A percentile compares a stretch with the other conserved stretches of the same genome.
These are phyloP conservation scores for Syncephalastrum racemosum DNA, from an alignment of 371 early-diverging fungal species.

Conservation along the genomic window DNA sequence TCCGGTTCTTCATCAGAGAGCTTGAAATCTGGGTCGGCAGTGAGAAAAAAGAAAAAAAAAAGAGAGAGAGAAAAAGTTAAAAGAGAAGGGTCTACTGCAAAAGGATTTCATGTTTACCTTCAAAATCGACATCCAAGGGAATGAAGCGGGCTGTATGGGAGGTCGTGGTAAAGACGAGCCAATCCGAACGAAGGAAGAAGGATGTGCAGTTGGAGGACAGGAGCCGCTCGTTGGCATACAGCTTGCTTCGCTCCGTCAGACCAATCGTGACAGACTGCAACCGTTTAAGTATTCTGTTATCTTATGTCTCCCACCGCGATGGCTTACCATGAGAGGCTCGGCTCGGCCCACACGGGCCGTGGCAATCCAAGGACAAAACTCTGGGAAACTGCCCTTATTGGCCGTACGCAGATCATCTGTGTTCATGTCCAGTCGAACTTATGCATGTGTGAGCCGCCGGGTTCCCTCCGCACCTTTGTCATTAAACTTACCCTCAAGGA, in stretches of 20 bases:
- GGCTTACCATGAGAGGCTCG: conserved; percentile 34
- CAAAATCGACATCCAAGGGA: conserved; percentile 38
- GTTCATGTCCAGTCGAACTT: conserved; percentile 1
- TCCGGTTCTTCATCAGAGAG: conserved; percentile 50
- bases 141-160: conserved; percentile 83
- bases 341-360: conserved; percentile 48
- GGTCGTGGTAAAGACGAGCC: conserved; percentile 83
- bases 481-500: conserved; percentile 37
- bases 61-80: conserved; percentile 7
- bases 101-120: conserved; percentile 14
- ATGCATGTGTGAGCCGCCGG: background rate
- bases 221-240: conserved; percentile 71
- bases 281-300: background rate
- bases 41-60: conserved; percentile 12
- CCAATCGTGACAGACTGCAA: conserved; percentile 60
- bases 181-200: conserved; percentile 80
- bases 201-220: conserved; percentile 83
- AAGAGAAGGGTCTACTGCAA: background rate
- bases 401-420: too few species aligned
- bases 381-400: conserved; percentile 38
- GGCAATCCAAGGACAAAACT: conserved; percentile 70
- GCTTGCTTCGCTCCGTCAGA: conserved; percentile 76
- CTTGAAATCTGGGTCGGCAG: conserved; percentile 35
- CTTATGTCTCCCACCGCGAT: background rate
- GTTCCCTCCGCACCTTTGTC: background rate